A percentile compares a stretch with the other conserved stretches of the same genome.
Evolutionary conservation across 2,329 filamentous ascomycete species (phyloP).

Genomic region (Neoscytalidium dimidiatum): DNA sequence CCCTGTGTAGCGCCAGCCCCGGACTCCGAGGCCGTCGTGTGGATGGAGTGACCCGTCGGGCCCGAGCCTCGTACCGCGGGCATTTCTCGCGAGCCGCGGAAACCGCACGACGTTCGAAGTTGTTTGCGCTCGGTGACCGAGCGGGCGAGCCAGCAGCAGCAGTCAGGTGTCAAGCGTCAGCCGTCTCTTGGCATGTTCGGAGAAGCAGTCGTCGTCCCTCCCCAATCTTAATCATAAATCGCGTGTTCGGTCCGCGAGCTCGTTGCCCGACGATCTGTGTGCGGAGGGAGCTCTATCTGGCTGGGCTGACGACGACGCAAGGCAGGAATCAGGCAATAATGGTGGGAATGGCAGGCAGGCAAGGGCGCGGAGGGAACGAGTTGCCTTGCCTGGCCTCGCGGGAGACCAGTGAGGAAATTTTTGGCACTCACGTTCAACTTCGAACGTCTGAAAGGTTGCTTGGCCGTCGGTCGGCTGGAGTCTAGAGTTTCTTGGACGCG

Average conservation of each 20-base stretch:
- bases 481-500: conserved; percentile 11
- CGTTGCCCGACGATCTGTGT: background rate
- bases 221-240: no score
- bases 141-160: no score
- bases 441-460: conserved; percentile 5
- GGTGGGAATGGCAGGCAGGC: background rate
- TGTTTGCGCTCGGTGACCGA: background rate
- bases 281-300: background rate
- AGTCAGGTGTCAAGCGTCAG: no score
- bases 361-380: background rate
- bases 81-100: conserved; percentile 2
- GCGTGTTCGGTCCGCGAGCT: background rate
- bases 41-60: no score
- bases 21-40: no score
- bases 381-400: background rate
- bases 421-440: background rate
- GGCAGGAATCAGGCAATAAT: background rate
- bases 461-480: background rate
- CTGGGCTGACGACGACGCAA: background rate
- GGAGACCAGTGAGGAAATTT: background rate
- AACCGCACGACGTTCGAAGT: conserved; percentile 11
- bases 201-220: no score
- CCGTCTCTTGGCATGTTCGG: background rate
- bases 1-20: no score
- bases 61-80: background rate